Percentiles rank a stretch among this genome's conserved stretches.
Conservation (phyloP, 768 basidiomycete genomes). For the Termitomyces sp. region DNA sequence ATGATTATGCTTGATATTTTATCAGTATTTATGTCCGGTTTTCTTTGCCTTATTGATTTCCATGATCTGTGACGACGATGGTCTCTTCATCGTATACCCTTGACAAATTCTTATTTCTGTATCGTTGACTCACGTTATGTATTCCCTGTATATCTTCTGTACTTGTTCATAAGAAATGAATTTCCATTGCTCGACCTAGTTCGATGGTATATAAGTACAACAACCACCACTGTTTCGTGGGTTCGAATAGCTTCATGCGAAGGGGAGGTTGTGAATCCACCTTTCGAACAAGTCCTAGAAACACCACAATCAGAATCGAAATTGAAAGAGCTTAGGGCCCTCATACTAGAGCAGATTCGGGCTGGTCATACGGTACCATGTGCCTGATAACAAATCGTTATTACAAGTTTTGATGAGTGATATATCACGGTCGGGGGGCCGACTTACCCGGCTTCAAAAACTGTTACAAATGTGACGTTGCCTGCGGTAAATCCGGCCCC, state of each 20-base stretch:
- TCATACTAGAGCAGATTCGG: slow-evolving; percentile 77
- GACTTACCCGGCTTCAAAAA: slow-evolving; percentile 76
- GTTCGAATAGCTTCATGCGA: slow-evolving; percentile 17
- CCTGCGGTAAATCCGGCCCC: slow-evolving; percentile 62
- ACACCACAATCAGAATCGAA: background rate
- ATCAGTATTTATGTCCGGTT: background rate
- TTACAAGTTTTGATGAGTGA: background rate
- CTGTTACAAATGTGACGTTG: slow-evolving; percentile 78
- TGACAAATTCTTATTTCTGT: background rate
- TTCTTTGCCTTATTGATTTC: background rate
- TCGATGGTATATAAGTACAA: background rate
- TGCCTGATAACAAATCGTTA: slow-evolving; percentile 40
- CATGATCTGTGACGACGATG: background rate
- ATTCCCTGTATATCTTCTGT: background rate
- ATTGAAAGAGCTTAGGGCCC: background rate
- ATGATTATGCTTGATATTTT: background rate
- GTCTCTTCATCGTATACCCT: background rate
- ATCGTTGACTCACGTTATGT: background rate
- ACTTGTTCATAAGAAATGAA: background rate
- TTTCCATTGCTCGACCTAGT: background rate
- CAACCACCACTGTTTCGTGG: background rate
- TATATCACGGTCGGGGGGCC: background rate
- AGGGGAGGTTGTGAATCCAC: slow-evolving; percentile 52
- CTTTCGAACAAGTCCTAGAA: slow-evolving; percentile 52
- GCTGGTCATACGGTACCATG: slow-evolving; percentile 90